Evolutionary conservation across 2,329 filamentous ascomycete genomes (phyloP).

Genomic region (Sarocladium kiliense): DNA sequence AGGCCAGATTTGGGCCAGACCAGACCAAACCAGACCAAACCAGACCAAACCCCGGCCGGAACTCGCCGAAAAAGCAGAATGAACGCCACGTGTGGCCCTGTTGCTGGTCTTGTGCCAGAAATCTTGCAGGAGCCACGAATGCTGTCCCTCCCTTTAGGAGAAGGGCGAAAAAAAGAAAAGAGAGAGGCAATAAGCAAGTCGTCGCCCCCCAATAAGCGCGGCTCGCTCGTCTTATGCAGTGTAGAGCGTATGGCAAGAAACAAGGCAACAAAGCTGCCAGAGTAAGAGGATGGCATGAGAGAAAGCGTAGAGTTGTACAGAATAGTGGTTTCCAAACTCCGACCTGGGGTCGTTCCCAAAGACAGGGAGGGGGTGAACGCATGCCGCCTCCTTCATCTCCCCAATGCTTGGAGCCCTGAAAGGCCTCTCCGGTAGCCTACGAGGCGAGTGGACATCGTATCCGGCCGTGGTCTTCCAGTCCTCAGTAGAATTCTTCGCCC

Average conservation of each 20-base stretch:
- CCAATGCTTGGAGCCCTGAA: not conserved
- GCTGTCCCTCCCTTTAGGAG: not conserved
- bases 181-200: not conserved
- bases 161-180: not conserved
- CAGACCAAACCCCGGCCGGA: not conserved
- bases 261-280: not conserved
- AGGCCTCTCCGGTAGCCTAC: not conserved
- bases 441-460: too few relatives aligned
- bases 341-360: not conserved
- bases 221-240: not conserved
- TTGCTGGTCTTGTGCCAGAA: not conserved
- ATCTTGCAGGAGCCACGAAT: not conserved
- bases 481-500: too few relatives aligned
- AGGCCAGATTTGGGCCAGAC: not conserved
- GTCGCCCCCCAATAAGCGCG: not conserved
- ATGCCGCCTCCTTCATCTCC: not conserved
- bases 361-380: too few relatives aligned
- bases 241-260: not conserved
- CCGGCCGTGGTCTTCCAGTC: too few relatives aligned
- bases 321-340: not conserved
- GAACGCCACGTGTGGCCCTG: slow-evolving; percentile 2
- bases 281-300: not conserved
- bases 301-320: not conserved
- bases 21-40: too few relatives aligned
- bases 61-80: not conserved